Conservation (phyloP, 2,329 filamentous ascomycete species). For the Arthrobotrys sinensis region DNA sequence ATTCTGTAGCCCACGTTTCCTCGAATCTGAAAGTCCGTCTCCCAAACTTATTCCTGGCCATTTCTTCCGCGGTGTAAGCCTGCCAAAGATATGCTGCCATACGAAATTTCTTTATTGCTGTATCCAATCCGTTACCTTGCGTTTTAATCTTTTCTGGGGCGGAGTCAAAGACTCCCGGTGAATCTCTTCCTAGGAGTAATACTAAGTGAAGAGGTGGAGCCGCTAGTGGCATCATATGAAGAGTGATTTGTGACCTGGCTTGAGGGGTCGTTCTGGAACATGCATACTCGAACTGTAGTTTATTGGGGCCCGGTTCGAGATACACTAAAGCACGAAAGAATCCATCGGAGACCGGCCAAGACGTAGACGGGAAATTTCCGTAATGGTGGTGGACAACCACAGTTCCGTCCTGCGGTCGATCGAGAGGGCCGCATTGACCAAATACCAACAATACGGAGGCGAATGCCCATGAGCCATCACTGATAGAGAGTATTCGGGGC, state of each 20-base stretch:
- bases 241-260: conserved; percentile 59
- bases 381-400: conserved; percentile 85
- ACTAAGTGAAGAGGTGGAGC: conserved; percentile 87
- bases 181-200: conserved; percentile 89
- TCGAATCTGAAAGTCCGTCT: conserved; percentile 90
- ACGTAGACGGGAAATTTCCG: conserved; percentile 84
- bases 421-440: conserved; percentile 62
- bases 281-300: conserved; percentile 85
- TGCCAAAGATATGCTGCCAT: conserved; percentile 98
- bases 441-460: conserved; percentile 63
- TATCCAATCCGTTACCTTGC: conserved; percentile 81
- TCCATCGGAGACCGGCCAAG: conserved; percentile 89
- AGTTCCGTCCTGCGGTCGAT: conserved; percentile 75
- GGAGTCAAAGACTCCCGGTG: conserved; percentile 86
- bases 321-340: conserved; percentile 94
- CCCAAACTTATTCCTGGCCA: conserved; percentile 89
- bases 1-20: conserved; percentile 92
- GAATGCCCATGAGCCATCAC: conserved; percentile 63
- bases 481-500: conserved; percentile 63
- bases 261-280: conserved; percentile 52
- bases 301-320: conserved; percentile 91
- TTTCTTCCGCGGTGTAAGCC: conserved; percentile 95
- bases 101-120: conserved; percentile 88
- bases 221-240: conserved; percentile 63
- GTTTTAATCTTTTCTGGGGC: conserved; percentile 77